Evolutionary conservation across 306 rosid species (phyloP).

Genomic region (Vicia sativa): DNA sequence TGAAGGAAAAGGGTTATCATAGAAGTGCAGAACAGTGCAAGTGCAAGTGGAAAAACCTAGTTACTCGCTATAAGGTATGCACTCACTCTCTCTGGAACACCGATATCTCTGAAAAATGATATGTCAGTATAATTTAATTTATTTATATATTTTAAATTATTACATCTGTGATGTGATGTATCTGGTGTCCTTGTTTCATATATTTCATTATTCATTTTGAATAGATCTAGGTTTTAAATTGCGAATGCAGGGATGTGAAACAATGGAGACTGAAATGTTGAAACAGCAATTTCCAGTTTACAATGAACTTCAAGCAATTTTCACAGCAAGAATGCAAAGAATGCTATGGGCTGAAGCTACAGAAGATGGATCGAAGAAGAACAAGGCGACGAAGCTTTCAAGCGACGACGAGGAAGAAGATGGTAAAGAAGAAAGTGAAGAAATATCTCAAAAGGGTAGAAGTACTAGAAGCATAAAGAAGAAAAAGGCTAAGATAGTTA

Average conservation of each 20-base stretch:
- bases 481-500: slow-evolving; percentile 48
- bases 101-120: too few relatives aligned
- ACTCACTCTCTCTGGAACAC: too few relatives aligned
- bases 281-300: slow-evolving; percentile 85
- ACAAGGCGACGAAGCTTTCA: slow-evolving; percentile 35
- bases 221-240: too few relatives aligned
- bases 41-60: slow-evolving; percentile 98
- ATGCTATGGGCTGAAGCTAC: slow-evolving; percentile 74
- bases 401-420: slow-evolving; percentile 60
- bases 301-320: slow-evolving; percentile 70
- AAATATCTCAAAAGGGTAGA: slow-evolving; percentile 48
- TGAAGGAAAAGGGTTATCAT: slow-evolving; percentile 74
- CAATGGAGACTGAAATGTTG: slow-evolving; percentile 64
- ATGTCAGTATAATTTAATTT: too few relatives aligned
- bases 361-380: slow-evolving; percentile 59
- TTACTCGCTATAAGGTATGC: slow-evolving; percentile 81
- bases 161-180: too few relatives aligned
- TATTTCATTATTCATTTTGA: too few relatives aligned
- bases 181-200: too few relatives aligned
- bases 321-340: slow-evolving; percentile 65
- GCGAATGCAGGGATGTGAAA: slow-evolving; percentile 65
- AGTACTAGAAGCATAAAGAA: slow-evolving; percentile 31
- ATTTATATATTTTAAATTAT: too few relatives aligned
- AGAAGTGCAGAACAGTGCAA: slow-evolving; percentile 97
- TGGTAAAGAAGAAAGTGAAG: slow-evolving; percentile 61